phyloP scores from a whole-genome alignment of 2,329 filamentous ascomycete genomes.

The Apiospora saccharicola region DNA sequence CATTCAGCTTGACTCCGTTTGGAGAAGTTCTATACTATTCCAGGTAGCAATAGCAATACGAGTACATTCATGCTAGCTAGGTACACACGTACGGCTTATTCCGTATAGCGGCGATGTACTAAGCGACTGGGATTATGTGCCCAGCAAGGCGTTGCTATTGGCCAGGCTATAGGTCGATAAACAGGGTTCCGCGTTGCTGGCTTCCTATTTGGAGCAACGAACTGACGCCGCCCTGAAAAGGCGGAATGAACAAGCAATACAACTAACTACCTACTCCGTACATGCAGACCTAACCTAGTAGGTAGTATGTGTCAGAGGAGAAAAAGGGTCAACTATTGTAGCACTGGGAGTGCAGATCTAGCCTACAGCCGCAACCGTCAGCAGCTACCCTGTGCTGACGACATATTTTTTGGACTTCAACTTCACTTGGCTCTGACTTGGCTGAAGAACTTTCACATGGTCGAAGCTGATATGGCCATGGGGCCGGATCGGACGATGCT shows the following conservation, averaged over 20 bases:
- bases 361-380: neutral
- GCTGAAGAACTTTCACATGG: neutral
- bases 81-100: neutral
- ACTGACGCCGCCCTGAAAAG: neutral
- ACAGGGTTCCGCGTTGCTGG: neutral
- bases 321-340: neutral
- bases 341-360: neutral
- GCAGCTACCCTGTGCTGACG: neutral
- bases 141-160: conserved; percentile 3
- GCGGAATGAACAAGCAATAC: neutral
- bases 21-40: neutral
- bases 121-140: neutral
- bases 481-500: neutral
- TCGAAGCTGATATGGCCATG: neutral
- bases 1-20: neutral
- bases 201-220: conserved; percentile 2
- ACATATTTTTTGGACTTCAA: neutral
- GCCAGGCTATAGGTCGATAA: neutral
- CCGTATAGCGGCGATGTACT: conserved; percentile 8
- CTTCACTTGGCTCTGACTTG: neutral
- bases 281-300: neutral
- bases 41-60: neutral
- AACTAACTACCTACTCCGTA: neutral
- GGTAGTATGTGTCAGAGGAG: neutral
- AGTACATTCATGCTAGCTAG: neutral